Evolutionary conservation across 306 rosid species (phyloP).

Genomic region (Ziziphus jujuba): DNA sequence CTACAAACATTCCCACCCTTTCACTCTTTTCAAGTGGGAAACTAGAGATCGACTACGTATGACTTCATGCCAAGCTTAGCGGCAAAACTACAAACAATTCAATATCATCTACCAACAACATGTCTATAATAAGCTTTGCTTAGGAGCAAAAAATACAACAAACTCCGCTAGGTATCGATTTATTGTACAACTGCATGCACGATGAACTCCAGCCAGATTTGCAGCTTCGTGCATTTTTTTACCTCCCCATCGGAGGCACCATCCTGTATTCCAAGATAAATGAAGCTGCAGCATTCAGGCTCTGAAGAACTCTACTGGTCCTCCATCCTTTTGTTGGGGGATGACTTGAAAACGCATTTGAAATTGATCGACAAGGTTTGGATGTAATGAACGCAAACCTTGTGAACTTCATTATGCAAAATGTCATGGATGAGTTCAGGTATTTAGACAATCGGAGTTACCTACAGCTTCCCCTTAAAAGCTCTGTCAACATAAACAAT

Average conservation of each 20-base stretch:
- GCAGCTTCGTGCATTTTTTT: slow-evolving; percentile 6
- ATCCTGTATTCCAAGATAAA: background rate
- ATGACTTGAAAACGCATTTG: background rate
- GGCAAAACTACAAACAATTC: too few species aligned
- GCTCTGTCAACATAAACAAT: background rate
- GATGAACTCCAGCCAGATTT: slow-evolving; percentile 11
- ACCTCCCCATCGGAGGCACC: background rate
- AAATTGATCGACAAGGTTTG: background rate
- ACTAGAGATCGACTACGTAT: too few species aligned
- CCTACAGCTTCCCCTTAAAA: background rate
- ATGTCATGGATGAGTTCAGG: background rate
- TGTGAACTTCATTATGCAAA: background rate
- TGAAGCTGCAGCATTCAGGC: slow-evolving; percentile 1
- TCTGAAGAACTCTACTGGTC: background rate
- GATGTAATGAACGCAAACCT: background rate
- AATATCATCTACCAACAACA: too few species aligned
- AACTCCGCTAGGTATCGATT: background rate
- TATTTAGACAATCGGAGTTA: background rate
- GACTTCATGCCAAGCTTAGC: too few species aligned
- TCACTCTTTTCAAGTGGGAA: too few species aligned
- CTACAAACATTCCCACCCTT: too few species aligned
- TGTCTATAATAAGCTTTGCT: too few species aligned
- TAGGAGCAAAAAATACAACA: background rate
- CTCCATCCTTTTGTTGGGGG: too few species aligned
- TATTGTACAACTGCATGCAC: background rate